phyloP scores from a whole-genome alignment of 139 green algal genomes.

The Picochlorum sp. region DNA sequence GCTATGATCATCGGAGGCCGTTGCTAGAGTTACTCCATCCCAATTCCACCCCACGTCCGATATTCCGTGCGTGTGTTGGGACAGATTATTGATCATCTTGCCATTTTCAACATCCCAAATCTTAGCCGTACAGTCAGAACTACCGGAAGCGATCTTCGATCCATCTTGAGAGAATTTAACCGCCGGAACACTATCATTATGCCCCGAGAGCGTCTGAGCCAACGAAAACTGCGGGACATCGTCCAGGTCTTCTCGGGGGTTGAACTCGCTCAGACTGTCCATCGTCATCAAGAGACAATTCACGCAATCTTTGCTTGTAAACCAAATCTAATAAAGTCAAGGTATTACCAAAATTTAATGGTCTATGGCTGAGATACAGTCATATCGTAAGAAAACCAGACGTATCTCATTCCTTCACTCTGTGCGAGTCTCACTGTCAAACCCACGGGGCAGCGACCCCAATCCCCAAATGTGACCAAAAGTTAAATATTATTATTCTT shows the following conservation, averaged over 20 bases:
- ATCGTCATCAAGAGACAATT: background rate
- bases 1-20: slow-evolving; percentile 49
- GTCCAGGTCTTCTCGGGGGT: background rate
- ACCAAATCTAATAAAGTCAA: too few relatives aligned
- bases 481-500: too few relatives aligned
- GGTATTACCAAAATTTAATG: too few relatives aligned
- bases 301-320: too few relatives aligned
- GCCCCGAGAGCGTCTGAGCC: slow-evolving; percentile 19
- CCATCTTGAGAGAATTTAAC: slow-evolving; percentile 44
- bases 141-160: slow-evolving; percentile 44
- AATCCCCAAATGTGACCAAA: too few relatives aligned
- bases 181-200: slow-evolving; percentile 31
- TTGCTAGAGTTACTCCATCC: slow-evolving; percentile 43
- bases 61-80: slow-evolving; percentile 60
- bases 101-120: slow-evolving; percentile 56
- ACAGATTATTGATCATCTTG: slow-evolving; percentile 17
- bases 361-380: too few relatives aligned
- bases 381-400: too few relatives aligned
- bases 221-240: slow-evolving; percentile 1
- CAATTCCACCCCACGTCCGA: slow-evolving; percentile 72
- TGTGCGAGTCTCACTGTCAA: too few relatives aligned
- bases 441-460: too few relatives aligned
- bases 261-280: background rate
- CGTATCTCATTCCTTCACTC: too few relatives aligned
- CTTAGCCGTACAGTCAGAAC: slow-evolving; percentile 50